Conservation (phyloP, 2,329 filamentous ascomycete species). For the Chaetothyriales sp. region DNA sequence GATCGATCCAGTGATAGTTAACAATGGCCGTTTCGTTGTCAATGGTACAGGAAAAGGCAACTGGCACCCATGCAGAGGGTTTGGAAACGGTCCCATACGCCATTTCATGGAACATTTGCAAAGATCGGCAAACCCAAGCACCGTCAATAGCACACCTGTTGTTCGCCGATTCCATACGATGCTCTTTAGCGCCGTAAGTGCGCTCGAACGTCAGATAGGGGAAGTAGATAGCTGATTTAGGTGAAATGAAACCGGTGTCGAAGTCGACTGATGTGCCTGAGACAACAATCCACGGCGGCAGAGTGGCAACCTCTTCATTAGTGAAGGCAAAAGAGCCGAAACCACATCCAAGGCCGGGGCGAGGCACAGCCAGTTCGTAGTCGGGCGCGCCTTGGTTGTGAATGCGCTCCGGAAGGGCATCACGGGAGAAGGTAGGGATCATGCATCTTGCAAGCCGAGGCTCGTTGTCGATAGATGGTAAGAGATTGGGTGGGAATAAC, state of each 20-base stretch:
- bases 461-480: constrained; percentile 13
- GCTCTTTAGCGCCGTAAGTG: constrained; percentile 10
- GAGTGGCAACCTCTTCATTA: constrained; percentile 7
- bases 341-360: constrained; percentile 15
- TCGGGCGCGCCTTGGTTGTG: constrained; percentile 8
- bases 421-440: constrained; percentile 14
- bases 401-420: constrained; percentile 14
- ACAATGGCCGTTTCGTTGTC: constrained; percentile 16
- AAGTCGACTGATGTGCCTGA: constrained; percentile 16
- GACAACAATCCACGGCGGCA: constrained; percentile 12
- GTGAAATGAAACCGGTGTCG: constrained; percentile 15
- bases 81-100: constrained; percentile 10
- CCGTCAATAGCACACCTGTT: constrained; percentile 19
- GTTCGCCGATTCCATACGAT: constrained; percentile 13
- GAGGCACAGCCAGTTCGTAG: constrained; percentile 14
- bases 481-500: constrained; percentile 15
- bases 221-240: constrained; percentile 13
- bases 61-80: constrained; percentile 7
- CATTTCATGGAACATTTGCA: constrained; percentile 11
- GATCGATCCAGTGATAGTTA: constrained; percentile 18
- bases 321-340: constrained; percentile 11
- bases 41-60: constrained; percentile 16
- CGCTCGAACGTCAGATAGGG: constrained; percentile 16
- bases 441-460: constrained; percentile 13
- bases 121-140: constrained; percentile 14